Percentiles rank a stretch among this genome's conserved stretches.
Conservation (phyloP, 2,329 filamentous ascomycete genomes). For the Monilinia fructicola region DNA sequence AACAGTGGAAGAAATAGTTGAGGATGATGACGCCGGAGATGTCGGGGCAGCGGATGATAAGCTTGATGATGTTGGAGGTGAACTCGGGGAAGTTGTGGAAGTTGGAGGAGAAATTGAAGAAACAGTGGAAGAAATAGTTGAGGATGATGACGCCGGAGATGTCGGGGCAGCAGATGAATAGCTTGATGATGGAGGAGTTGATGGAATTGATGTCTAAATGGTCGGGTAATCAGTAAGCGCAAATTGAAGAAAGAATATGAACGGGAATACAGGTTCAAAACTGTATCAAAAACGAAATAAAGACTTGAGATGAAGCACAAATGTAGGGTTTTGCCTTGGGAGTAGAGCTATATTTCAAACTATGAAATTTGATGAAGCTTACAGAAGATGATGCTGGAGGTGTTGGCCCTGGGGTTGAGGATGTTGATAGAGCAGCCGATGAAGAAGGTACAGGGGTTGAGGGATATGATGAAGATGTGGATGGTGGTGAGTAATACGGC, state of each 20-base stretch:
- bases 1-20: background rate
- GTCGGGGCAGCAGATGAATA: slow-evolving; percentile 9
- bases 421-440: background rate
- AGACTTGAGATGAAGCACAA: accelerated
- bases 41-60: slow-evolving; percentile 1
- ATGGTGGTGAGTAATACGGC: background rate
- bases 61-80: slow-evolving; percentile 14
- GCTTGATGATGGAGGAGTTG: background rate
- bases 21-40: background rate
- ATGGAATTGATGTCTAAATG: background rate
- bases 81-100: slow-evolving; percentile 17
- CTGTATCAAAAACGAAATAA: background rate
- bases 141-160: slow-evolving; percentile 15
- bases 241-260: background rate
- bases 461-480: background rate
- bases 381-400: background rate
- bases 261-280: background rate
- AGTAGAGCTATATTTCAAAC: accelerated
- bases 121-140: slow-evolving; percentile 8
- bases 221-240: background rate
- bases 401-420: background rate
- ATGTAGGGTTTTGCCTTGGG: background rate
- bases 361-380: background rate
- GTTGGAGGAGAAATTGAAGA: slow-evolving; percentile 7
- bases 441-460: too few relatives aligned